Evolutionary conservation across 2,329 filamentous ascomycete species (phyloP).

Genomic region (Biscogniauxia sp.): DNA sequence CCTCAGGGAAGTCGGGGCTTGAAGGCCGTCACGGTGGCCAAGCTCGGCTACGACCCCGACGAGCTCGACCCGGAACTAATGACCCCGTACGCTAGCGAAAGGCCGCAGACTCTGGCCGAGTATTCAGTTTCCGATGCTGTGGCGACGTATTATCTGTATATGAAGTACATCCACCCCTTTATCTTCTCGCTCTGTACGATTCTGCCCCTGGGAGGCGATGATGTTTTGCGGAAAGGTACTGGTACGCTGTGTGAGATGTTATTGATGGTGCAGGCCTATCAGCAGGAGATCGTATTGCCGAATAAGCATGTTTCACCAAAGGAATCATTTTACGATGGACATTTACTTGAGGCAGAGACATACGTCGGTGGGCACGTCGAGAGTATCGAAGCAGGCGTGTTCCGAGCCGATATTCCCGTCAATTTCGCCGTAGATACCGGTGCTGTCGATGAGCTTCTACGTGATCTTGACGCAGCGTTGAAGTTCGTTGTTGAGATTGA

Average conservation of each 20-base stretch:
- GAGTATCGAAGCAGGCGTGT: conserved; percentile 97
- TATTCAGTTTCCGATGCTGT: conserved; percentile 99
- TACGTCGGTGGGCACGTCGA: conserved; percentile 99
- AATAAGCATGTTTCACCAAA: conserved; percentile 93
- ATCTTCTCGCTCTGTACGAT: conserved; percentile 99
- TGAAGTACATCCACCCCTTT: conserved; percentile 99
- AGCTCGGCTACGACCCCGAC: conserved; percentile 96
- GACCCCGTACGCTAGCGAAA: conserved; percentile 86
- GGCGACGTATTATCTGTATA: conserved; percentile 97
- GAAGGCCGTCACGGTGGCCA: conserved; percentile 96
- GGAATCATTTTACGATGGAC: conserved; percentile 95
- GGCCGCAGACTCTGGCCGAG: conserved; percentile 90
- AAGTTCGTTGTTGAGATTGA: conserved; percentile 84
- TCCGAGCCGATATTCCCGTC: conserved; percentile 90
- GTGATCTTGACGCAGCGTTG: conserved; percentile 83
- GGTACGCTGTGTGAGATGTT: conserved; percentile 99
- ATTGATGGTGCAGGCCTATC: conserved; percentile 96
- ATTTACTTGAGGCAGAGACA: conserved; percentile 92
- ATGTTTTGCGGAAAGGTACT: conserved; percentile 90
- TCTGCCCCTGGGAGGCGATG: conserved; percentile 87
- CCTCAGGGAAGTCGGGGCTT: conserved; percentile 95
- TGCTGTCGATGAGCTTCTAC: conserved; percentile 84
- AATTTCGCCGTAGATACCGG: conserved; percentile 88
- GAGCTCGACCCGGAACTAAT: conserved; percentile 97
- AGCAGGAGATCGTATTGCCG: conserved; percentile 85